These are phyloP conservation scores for Conticribra guillardii DNA, from an alignment of 108 stramenopile genomes.

Conservation along the genomic window DNA sequence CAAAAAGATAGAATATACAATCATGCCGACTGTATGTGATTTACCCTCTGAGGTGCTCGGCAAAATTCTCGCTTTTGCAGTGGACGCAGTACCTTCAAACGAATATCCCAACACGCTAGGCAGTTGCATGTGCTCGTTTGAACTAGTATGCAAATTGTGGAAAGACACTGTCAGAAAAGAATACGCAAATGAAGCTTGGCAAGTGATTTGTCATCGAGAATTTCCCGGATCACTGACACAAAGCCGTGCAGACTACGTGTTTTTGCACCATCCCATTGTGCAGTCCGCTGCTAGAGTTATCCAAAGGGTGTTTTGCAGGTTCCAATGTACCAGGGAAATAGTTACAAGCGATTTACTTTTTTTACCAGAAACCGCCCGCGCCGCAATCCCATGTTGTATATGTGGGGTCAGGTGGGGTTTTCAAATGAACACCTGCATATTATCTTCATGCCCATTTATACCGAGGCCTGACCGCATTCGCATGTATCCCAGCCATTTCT, in stretches of 20 bases:
- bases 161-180: neutral
- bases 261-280: neutral
- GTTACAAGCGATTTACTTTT: neutral
- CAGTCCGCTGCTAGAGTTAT: slow-evolving; percentile 4
- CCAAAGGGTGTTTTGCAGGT: slow-evolving; percentile 5
- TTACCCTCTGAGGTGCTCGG: too few species aligned
- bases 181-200: slow-evolving; percentile 1
- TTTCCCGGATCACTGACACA: neutral
- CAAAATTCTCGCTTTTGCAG: too few species aligned
- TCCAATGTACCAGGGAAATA: neutral
- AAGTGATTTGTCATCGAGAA: neutral
- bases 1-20: too few species aligned
- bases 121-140: neutral
- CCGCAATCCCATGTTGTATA: neutral
- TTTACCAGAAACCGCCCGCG: neutral
- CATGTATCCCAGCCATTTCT: too few species aligned
- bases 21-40: too few species aligned
- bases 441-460: too few species aligned
- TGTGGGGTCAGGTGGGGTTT: slow-evolving; percentile 4
- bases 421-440: too few species aligned
- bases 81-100: too few species aligned
- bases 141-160: slow-evolving; percentile 5
- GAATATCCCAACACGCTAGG: too few species aligned
- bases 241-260: slow-evolving; percentile 3
- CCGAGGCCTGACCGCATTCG: too few species aligned